Percentiles rank a stretch among this genome's conserved stretches.
phyloP scores from a whole-genome alignment of 768 basidiomycete genomes.

The Artomyces pyxidatus region DNA sequence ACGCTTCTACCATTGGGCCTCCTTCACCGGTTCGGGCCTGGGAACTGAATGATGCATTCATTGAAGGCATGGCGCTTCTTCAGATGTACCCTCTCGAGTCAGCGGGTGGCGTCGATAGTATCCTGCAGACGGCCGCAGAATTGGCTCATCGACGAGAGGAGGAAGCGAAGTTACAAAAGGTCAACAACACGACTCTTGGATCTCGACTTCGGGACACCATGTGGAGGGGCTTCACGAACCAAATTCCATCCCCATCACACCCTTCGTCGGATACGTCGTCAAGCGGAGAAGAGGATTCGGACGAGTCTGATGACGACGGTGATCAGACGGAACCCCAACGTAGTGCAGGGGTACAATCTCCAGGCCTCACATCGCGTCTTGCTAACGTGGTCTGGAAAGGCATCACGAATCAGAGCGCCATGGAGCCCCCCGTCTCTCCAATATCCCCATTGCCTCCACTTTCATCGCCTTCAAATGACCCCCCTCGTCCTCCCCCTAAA shows the following conservation, averaged over 20 bases:
- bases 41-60: conserved; percentile 56
- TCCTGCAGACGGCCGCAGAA: conserved; percentile 62
- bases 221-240: conserved; percentile 63
- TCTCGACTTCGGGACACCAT: conserved; percentile 48
- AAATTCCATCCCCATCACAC: conserved; percentile 32
- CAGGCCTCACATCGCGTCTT: conserved; percentile 42
- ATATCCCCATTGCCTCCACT: conserved; percentile 29
- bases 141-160: conserved; percentile 44
- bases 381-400: conserved; percentile 69
- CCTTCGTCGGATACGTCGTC: conserved; percentile 28
- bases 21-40: conserved; percentile 38
- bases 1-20: conserved; percentile 27
- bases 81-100: conserved; percentile 56
- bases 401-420: conserved; percentile 65
- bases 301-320: conserved; percentile 31
- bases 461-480: conserved; percentile 24
- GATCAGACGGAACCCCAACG: conserved; percentile 37
- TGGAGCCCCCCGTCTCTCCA: conserved; percentile 49
- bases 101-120: conserved; percentile 61
- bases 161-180: conserved; percentile 25
- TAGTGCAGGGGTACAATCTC: background rate
- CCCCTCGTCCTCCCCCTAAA: conserved; percentile 22
- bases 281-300: conserved; percentile 17
- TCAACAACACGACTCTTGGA: conserved; percentile 36
- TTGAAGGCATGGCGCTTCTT: conserved; percentile 57